These are phyloP conservation scores for Solanum piurae DNA, from an alignment of 257 asterid genomes.

Conservation along the genomic window DNA sequence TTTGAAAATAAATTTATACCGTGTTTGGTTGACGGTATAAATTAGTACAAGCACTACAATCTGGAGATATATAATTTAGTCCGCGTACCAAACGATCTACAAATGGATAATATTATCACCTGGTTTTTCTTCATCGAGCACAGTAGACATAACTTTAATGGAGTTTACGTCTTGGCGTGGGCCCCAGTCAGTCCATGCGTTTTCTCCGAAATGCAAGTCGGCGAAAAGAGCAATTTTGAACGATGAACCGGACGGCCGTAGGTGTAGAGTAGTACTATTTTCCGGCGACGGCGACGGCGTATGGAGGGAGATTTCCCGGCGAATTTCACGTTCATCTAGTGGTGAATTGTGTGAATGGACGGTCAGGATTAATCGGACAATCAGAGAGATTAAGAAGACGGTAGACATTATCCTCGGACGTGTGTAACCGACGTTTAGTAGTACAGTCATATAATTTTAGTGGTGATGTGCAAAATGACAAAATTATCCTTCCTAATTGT, in stretches of 20 bases:
- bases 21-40: not conserved
- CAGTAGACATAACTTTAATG: conserved; percentile 42
- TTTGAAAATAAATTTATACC: not conserved
- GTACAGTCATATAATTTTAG: not conserved
- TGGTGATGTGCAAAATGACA: not conserved
- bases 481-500: not conserved
- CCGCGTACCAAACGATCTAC: not conserved
- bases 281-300: not conserved
- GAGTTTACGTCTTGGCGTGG: conserved; percentile 66
- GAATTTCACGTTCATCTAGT: not conserved
- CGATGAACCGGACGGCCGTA: conserved; percentile 28
- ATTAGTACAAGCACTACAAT: not conserved
- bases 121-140: conserved; percentile 63
- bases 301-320: not conserved
- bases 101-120: conserved; percentile 18
- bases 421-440: not conserved
- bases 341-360: conserved; percentile 1
- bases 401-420: not conserved
- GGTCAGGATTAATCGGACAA: conserved; percentile 4
- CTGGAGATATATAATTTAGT: not conserved
- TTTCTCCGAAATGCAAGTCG: conserved; percentile 91
- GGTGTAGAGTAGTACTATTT: conserved; percentile 14
- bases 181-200: conserved; percentile 80
- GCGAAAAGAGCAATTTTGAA: conserved; percentile 73
- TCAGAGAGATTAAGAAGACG: not conserved